A percentile compares a stretch with the other conserved stretches of the same genome.
phyloP scores from a whole-genome alignment of 805 yeast genomes.

The Kuraishia hungarica region DNA sequence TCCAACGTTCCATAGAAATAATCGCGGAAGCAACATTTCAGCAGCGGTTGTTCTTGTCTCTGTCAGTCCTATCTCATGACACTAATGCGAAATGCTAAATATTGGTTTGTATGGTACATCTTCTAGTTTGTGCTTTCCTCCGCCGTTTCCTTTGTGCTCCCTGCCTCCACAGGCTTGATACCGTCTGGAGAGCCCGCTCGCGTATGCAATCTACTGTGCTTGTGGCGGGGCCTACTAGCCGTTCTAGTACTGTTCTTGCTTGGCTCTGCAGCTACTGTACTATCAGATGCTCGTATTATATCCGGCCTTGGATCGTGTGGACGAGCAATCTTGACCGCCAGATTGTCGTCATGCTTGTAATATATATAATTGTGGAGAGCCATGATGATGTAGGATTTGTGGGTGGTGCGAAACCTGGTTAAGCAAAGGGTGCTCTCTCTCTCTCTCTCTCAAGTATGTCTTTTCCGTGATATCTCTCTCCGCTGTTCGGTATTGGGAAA shows the following conservation, averaged over 20 bases:
- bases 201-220: background rate
- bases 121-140: background rate
- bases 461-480: too few relatives aligned
- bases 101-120: background rate
- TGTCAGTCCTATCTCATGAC: background rate
- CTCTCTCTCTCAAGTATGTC: too few relatives aligned
- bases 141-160: background rate
- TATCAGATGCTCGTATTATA: background rate
- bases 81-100: background rate
- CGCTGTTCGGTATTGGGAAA: too few relatives aligned
- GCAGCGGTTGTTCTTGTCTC: background rate
- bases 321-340: conserved; percentile 28
- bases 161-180: background rate
- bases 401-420: background rate
- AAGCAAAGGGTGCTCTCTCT: too few relatives aligned
- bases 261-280: background rate
- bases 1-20: background rate
- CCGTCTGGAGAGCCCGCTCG: background rate
- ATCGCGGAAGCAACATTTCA: background rate
- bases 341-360: conserved; percentile 28
- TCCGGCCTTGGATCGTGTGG: conserved; percentile 22
- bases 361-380: conserved; percentile 37
- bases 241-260: background rate
- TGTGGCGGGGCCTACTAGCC: background rate
- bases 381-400: conserved; percentile 16